Conservation (phyloP, 2,329 filamentous ascomycete genomes). For the Aaosphaeria arxii region DNA sequence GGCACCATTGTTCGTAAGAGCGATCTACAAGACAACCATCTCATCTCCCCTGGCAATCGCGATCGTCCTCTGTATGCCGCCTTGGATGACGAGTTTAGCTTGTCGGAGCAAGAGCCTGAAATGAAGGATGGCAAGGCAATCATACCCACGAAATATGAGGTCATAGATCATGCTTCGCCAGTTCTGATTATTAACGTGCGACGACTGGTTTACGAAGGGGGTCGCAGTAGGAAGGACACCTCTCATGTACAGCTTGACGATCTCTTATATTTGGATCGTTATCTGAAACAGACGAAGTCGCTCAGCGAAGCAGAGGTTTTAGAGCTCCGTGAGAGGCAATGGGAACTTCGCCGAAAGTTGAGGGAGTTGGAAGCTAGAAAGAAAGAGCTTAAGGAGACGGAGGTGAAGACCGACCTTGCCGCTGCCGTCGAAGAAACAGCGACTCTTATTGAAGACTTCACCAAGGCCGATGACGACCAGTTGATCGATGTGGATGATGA, state of each 20-base stretch:
- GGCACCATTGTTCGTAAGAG: conserved; percentile 47
- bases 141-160: conserved; percentile 24
- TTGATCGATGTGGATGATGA: conserved; percentile 8
- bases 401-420: conserved; percentile 24
- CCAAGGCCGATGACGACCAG: conserved; percentile 4
- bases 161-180: conserved; percentile 66
- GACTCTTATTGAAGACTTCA: conserved; percentile 16
- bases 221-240: conserved; percentile 43
- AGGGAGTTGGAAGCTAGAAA: conserved; percentile 51
- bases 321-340: conserved; percentile 64
- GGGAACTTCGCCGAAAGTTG: conserved; percentile 69
- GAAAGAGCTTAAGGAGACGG: conserved; percentile 39
- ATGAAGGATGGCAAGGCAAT: conserved; percentile 4
- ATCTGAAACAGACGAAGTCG: conserved; percentile 47
- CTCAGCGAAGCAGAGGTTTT: conserved; percentile 49
- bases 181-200: conserved; percentile 89
- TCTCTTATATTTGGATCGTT: conserved; percentile 82
- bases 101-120: conserved; percentile 60
- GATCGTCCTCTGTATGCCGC: conserved; percentile 74
- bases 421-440: conserved; percentile 31
- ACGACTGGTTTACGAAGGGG: conserved; percentile 69
- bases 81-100: conserved; percentile 81
- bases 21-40: conserved; percentile 61
- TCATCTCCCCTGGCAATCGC: conserved; percentile 57
- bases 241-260: conserved; percentile 75